Base-by-base conservation (phyloP, 768 basidiomycete genomes). In the Mycena vulgaris region DNA sequence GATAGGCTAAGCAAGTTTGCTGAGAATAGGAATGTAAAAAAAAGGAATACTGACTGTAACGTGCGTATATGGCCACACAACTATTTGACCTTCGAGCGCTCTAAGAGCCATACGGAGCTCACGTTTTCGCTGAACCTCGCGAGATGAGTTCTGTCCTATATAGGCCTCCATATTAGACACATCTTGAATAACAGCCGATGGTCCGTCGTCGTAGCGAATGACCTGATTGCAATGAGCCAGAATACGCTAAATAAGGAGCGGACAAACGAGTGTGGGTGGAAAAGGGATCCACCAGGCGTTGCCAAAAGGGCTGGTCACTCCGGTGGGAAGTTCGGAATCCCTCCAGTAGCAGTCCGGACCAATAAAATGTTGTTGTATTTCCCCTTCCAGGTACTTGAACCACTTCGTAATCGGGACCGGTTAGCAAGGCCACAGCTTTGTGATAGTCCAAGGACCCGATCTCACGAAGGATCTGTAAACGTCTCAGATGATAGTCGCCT, bases 221-320 rank as follows among this genome's bases (percentile, higher is more conserved):
- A 93, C 88, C 91, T 92, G 40, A 37, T 68, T 63, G 59, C 42
- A 25, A 51, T 66, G 69, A 63, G 66, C 56, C 27, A 51, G 45
- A 10, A 39, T 25, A 39, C 5, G 14, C 9, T 21, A 25, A 40
- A 62, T 42, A 21, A 57, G 66, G 40, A 33, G 67, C 1, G 27
- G 33, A 83, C 84, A 61, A 72, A 90, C 91, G 62, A 93, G 80
- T 0, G 90, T 89, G 0, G 93, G 92, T 0, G 93, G 93, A 74
- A 95, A 95, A 4, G 93, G 92, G 31, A 93, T 86, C 87, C 91
- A 90, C 90, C 92, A 94, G 11, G 92, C 89, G 69, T 93, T 92
- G 11, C 93, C 93, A 76, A 94, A 95, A 76, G 82, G 88, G 48
- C 83, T 86, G 4, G 81, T 83, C 63, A 87, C 83, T 0, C 83